phyloP scores from a whole-genome alignment of 805 yeast species.

The Starmerella apis region DNA sequence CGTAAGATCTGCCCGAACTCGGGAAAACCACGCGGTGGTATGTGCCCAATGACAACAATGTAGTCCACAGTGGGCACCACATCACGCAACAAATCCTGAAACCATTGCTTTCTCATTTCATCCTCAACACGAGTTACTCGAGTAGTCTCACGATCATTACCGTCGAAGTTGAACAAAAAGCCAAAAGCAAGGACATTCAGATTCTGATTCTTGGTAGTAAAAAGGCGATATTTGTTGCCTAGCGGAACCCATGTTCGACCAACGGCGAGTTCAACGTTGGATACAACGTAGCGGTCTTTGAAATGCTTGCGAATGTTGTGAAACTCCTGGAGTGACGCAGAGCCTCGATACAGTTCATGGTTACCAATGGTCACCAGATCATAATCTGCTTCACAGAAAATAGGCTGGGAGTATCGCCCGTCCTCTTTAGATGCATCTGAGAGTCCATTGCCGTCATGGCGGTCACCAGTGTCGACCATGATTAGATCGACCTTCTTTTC shows the following conservation, averaged over 20 bases:
- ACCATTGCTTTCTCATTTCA: conserved; percentile 52
- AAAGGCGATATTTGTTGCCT: conserved; percentile 57
- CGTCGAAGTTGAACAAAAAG: conserved; percentile 63
- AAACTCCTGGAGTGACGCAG: conserved; percentile 52
- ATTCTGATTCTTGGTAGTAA: conserved; percentile 45
- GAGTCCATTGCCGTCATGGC: conserved; percentile 87
- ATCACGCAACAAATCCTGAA: conserved; percentile 34
- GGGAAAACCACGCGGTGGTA: conserved; percentile 53
- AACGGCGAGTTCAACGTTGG: conserved; percentile 32
- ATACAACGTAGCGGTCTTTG: conserved; percentile 50
- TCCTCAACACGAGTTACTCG: conserved; percentile 53
- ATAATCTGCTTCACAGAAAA: conserved; percentile 53
- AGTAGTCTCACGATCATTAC: conserved; percentile 45
- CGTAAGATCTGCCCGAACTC: conserved; percentile 43
- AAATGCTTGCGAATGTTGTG: conserved; percentile 40
- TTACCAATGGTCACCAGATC: conserved; percentile 80
- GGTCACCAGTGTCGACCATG: conserved; percentile 77
- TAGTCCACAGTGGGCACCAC: conserved; percentile 43
- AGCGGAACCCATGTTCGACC: conserved; percentile 42
- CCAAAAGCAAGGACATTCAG: conserved; percentile 55
- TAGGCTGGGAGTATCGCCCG: conserved; percentile 49
- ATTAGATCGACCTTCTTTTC: conserved; percentile 48
- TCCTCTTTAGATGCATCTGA: conserved; percentile 59
- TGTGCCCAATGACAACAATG: conserved; percentile 63
- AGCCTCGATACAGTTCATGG: conserved; percentile 71